Percentiles rank a stretch among this genome's conserved stretches.
Evolutionary conservation across 176 grass and related monocot species (phyloP).

Genomic region (Oryza officinalis): DNA sequence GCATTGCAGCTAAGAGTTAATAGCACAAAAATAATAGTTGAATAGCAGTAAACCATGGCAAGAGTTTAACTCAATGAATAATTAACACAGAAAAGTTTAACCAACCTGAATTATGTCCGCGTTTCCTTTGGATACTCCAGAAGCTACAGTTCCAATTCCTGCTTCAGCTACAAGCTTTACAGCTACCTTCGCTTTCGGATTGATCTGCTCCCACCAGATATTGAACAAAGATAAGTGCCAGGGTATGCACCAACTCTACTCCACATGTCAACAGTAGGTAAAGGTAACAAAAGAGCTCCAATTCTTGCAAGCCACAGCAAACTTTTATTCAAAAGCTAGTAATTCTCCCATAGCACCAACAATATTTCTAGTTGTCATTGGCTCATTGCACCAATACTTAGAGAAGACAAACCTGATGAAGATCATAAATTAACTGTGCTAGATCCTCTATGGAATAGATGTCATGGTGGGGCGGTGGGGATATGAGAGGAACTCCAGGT

Average conservation of each 20-base stretch:
- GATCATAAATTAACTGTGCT: slow-evolving; percentile 97
- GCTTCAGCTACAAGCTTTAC: slow-evolving; percentile 99
- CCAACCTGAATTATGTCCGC: slow-evolving; percentile 96
- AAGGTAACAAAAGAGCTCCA: slow-evolving; percentile 2
- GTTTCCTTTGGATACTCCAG: slow-evolving; percentile 96
- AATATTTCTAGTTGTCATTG: slow-evolving; percentile 16
- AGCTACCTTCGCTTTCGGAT: slow-evolving; percentile 95
- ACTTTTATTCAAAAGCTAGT: slow-evolving; percentile 24
- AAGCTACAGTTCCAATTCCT: slow-evolving; percentile 99
- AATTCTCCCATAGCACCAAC: slow-evolving; percentile 1
- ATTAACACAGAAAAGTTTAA: slow-evolving; percentile 24
- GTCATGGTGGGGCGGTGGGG: slow-evolving; percentile 97
- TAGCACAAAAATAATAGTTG: not conserved
- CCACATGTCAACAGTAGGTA: not conserved
- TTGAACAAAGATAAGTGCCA: slow-evolving; percentile 35
- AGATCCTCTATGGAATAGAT: slow-evolving; percentile 99
- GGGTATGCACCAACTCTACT: not conserved
- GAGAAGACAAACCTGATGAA: slow-evolving; percentile 90
- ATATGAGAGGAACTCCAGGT: slow-evolving; percentile 99
- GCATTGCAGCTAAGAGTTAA: not conserved
- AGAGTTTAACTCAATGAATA: slow-evolving; percentile 16
- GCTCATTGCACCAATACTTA: slow-evolving; percentile 2
- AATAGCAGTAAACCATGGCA: not conserved
- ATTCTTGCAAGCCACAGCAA: not conserved
- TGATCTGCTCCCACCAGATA: slow-evolving; percentile 67